A percentile compares a stretch with the other conserved stretches of the same genome.
Evolutionary conservation across 352 stramenopile species (phyloP).

Genomic region (Globisporangium iwayamae): DNA sequence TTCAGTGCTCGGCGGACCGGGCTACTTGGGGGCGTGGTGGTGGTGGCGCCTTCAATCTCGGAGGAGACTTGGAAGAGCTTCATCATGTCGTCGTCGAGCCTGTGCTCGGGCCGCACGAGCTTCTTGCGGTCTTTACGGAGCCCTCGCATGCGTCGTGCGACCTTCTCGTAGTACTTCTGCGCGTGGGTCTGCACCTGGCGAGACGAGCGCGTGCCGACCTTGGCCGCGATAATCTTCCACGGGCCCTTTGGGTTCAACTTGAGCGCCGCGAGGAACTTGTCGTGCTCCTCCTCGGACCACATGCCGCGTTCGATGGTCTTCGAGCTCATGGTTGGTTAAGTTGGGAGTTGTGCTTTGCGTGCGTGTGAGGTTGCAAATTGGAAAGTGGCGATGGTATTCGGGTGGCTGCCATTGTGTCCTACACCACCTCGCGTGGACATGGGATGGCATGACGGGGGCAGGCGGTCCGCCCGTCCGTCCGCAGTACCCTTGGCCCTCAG

Average conservation of each 20-base stretch:
- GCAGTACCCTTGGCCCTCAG: too few relatives aligned
- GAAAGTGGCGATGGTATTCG: not conserved
- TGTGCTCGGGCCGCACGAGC: slow-evolving; percentile 41
- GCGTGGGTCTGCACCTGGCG: too few relatives aligned
- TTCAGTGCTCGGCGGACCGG: not conserved
- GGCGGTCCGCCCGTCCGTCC: too few relatives aligned
- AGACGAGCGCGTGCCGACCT: slow-evolving; percentile 35
- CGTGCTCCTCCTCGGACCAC: slow-evolving; percentile 36
- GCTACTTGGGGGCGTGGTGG: not conserved
- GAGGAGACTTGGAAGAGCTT: slow-evolving; percentile 14
- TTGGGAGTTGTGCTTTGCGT: not conserved
- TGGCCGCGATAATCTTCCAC: slow-evolving; percentile 25
- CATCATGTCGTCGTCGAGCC: slow-evolving; percentile 44
- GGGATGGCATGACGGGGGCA: not conserved
- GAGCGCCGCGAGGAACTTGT: slow-evolving; percentile 26
- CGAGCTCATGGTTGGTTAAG: not conserved
- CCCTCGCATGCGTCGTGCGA: too few relatives aligned
- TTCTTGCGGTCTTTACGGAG: too few relatives aligned
- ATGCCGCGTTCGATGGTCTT: slow-evolving; percentile 12
- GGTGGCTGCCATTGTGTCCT: slow-evolving; percentile 3
- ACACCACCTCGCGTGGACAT: not conserved
- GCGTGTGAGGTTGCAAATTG: not conserved
- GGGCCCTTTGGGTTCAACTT: slow-evolving; percentile 25
- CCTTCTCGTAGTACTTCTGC: too few relatives aligned
- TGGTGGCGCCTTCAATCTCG: not conserved